Conservation (phyloP, 176 grass and related monocot species). For the Metroxylon sagu region DNA sequence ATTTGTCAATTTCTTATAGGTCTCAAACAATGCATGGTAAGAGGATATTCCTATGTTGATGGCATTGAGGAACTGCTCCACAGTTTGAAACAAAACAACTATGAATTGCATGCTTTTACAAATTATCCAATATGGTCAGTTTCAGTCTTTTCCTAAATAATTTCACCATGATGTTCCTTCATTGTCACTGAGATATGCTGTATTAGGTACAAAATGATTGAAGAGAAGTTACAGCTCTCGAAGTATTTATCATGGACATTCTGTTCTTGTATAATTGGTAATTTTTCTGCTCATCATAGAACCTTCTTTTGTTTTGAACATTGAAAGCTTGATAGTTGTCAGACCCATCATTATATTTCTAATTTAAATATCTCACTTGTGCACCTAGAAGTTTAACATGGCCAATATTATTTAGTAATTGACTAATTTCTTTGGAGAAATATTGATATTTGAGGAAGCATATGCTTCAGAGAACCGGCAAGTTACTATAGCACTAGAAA, state of each 20-base stretch:
- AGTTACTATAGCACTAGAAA: too few relatives aligned
- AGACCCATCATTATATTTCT: too few relatives aligned
- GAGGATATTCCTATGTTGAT: slow-evolving; percentile 74
- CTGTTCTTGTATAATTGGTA: slow-evolving; percentile 82
- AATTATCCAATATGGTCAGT: slow-evolving; percentile 95
- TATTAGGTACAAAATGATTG: slow-evolving; percentile 85
- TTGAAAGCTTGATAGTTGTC: too few relatives aligned
- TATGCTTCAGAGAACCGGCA: too few relatives aligned
- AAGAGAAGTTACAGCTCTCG: slow-evolving; percentile 84
- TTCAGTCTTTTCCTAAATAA: neutral
- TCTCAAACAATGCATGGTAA: slow-evolving; percentile 89
- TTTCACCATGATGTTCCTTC: neutral
- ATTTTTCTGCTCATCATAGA: neutral
- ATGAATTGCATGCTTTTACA: slow-evolving; percentile 95
- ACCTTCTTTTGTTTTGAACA: too few relatives aligned
- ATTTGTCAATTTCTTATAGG: slow-evolving; percentile 33
- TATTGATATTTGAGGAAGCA: too few relatives aligned
- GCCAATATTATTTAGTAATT: too few relatives aligned
- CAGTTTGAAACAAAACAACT: slow-evolving; percentile 74
- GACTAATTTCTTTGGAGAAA: too few relatives aligned
- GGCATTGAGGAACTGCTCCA: slow-evolving; percentile 69
- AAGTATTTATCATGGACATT: slow-evolving; percentile 97
- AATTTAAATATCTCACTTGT: too few relatives aligned
- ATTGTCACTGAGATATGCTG: slow-evolving; percentile 34
- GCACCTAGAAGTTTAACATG: too few relatives aligned